A percentile compares a stretch with the other conserved stretches of the same genome.
phyloP scores from a whole-genome alignment of 148 eudicot genomes.

The Camellia sinensis region DNA sequence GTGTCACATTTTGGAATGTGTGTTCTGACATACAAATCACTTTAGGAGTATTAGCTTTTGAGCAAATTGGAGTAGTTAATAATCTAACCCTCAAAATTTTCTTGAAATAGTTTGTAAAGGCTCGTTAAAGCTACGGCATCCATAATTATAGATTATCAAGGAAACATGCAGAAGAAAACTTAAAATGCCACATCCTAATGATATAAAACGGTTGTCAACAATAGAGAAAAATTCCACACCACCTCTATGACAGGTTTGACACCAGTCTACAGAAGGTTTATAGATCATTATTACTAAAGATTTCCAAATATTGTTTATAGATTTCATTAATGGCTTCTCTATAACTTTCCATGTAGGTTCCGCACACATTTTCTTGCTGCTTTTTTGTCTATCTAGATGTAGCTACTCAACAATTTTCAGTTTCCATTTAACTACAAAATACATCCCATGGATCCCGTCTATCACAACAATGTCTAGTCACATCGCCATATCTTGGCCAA shows the following conservation, averaged over 20 bases:
- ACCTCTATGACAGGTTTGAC: neutral
- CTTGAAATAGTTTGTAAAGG: neutral
- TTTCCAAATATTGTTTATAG: too few species aligned
- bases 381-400: neutral
- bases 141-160: neutral
- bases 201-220: neutral
- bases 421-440: neutral
- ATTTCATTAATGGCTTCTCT: neutral
- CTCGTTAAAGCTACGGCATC: neutral
- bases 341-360: neutral
- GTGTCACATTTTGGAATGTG: neutral
- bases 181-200: neutral
- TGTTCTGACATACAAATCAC: neutral
- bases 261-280: neutral
- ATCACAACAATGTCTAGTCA: neutral
- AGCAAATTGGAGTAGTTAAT: neutral
- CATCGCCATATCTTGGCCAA: neutral
- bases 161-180: neutral
- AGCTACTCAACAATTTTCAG: neutral
- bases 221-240: neutral
- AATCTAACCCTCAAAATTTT: neutral
- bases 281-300: neutral
- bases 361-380: neutral
- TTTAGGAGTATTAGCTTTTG: neutral
- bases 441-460: neutral